phyloP scores from a whole-genome alignment of 768 basidiomycete genomes.

The Tylopilus felleus region DNA sequence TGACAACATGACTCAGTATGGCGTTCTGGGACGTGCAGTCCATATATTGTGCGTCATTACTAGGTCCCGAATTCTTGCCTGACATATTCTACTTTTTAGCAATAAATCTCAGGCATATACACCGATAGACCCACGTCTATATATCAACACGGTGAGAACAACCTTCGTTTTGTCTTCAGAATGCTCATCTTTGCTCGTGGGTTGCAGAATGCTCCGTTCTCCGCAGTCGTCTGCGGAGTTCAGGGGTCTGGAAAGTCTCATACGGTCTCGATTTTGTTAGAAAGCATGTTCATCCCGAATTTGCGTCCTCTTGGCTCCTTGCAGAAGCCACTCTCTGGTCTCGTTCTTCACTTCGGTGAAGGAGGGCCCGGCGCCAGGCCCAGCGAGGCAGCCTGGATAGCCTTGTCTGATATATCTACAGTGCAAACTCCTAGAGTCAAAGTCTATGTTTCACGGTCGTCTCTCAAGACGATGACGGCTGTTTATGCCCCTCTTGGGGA shows the following conservation, averaged over 20 bases:
- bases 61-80: background rate
- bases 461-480: slow-evolving; percentile 55
- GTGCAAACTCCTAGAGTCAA: slow-evolving; percentile 33
- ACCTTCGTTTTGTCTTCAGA: background rate
- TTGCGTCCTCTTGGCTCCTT: slow-evolving; percentile 48
- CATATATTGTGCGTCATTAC: slow-evolving; percentile 41
- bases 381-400: slow-evolving; percentile 65
- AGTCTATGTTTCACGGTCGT: slow-evolving; percentile 61
- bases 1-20: slow-evolving; percentile 51
- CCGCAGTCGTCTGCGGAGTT: slow-evolving; percentile 71
- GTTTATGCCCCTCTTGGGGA: slow-evolving; percentile 53
- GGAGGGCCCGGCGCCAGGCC: slow-evolving; percentile 56
- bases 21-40: slow-evolving; percentile 52
- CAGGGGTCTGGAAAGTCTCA: slow-evolving; percentile 79
- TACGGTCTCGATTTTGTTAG: slow-evolving; percentile 63
- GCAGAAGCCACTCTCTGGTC: slow-evolving; percentile 53
- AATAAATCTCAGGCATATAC: slow-evolving; percentile 30
- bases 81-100: slow-evolving; percentile 9
- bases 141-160: slow-evolving; percentile 59
- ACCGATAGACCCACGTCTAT: slow-evolving; percentile 50
- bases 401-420: slow-evolving; percentile 34
- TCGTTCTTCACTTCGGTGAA: slow-evolving; percentile 70
- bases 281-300: slow-evolving; percentile 63
- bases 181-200: background rate
- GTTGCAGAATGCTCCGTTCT: slow-evolving; percentile 66